Evolutionary conservation across 345 rosid genomes (phyloP), one percentile per base, ranked within the genome.

Genomic region (Hibiscus tridactylites): DNA sequence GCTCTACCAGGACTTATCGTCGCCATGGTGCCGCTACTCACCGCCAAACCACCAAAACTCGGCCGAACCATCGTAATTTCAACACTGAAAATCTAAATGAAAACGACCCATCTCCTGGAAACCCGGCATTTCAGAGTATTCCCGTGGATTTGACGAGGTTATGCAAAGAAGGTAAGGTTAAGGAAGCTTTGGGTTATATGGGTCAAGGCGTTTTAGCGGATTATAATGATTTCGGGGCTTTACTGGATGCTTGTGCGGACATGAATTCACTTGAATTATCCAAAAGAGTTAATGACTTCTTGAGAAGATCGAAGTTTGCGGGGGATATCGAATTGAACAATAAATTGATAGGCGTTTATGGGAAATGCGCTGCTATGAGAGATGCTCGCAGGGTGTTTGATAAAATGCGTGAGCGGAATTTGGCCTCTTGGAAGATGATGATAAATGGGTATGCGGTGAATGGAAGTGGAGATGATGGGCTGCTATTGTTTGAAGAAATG

Each of bases 341-440:
- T 21, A 80, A 60, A 61, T 64, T 83, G 71, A 76, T 88, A 13
- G 63, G 44, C 15, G 60, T 80, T 79, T 84, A 76, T 12, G 74
- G 47, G 5, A 75, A 70, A 62, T 81, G 82, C n/a, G 77, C 81
- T 42, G 81, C 78, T 46, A 42, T 79, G 60, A 79, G 74, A 33
- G 81, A 77, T 61, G 88, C 86, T 0, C 87, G 87, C 69, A 66
- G 69, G 80, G 74, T 81, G 85, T 86, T 88, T 53, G 92, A 85
- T 71, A 81, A 73, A 85, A 81, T 88, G 87, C 82, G 42, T n/a
- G 75, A 79, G 1, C 79, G 79, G 52, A 76, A 77, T 72, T 24
- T 79, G 74, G 31, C 71, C 61, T 78, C 80, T 26, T 86, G 87
- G 88, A 71, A 79, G 65, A 61, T 80, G 77, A 72, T 88, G 83